Base-by-base conservation (phyloP, 108 stramenopile species). In the Cylindrotheca closterium region DNA sequence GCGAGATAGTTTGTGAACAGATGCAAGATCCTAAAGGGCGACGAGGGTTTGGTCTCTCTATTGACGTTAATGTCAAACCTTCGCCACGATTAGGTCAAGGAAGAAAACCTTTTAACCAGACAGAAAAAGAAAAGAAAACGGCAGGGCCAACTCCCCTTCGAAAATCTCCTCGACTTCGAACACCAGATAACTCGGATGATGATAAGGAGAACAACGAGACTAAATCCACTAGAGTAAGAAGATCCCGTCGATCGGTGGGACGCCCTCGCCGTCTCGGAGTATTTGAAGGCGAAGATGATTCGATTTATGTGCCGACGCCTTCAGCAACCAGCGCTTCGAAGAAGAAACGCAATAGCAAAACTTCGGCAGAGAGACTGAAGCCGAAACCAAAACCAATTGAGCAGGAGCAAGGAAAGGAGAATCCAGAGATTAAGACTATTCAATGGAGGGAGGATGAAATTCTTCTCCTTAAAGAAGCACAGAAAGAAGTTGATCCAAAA, bases 401-500 rank as follows among this genome's bases (percentile, higher is more conserved):
- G 37, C 37, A 42, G 15, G 15, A 42, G 15, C 37, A 42, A 7
- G 7, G 7, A 42, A 42, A 10, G 10, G 15, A 42, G 37, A 15
- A 42, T 7, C 37, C 37, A 42, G 15, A 15, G 37, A 42, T 7
- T 15, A 42, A 42, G 37, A 42, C 15, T 7, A 42, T 15, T 42
- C 37, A 7, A 42, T 42, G 37, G 37, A 7, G 15, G 15, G 37
- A 42, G 5, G 10, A 19, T 31, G 63, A 64, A 31, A 10, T 64
- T 4, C 1, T 17, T 2, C 51, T 64, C 1, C 51, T 64, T 7
- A 50, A 51, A 24, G 49, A 47, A 21, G 79, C 77, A 23, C 76
- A 78, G 18, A 34, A 60, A 50, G 51, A 59, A 49, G 76, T 80
- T 4, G 65, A 86, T 52, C 82, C 82, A 42, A 81, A 49, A 29